phyloP scores from a whole-genome alignment of 768 basidiomycete species.

The Calocera viscosa region DNA sequence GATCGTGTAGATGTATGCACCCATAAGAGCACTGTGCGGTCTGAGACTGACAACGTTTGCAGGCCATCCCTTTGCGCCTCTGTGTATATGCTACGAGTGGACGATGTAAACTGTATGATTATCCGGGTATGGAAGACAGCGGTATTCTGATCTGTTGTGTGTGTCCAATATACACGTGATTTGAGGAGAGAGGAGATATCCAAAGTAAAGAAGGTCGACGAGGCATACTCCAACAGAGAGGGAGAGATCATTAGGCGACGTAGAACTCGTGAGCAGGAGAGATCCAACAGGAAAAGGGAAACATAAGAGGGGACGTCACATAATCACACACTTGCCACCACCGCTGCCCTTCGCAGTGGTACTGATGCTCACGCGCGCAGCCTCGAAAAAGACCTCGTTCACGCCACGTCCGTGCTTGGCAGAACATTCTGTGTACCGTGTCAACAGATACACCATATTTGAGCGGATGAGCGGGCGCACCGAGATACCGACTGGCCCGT shows the following conservation, averaged over 20 bases:
- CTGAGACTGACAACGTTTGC: too few species aligned
- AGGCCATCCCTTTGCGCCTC: too few species aligned
- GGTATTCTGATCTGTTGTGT: background rate
- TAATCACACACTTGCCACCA: constrained; percentile 10
- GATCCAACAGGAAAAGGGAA: background rate
- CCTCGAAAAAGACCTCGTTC: constrained; percentile 83
- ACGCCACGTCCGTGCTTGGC: constrained; percentile 96
- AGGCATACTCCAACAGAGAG: too few species aligned
- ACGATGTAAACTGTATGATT: background rate
- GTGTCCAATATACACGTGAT: background rate
- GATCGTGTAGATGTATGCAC: too few species aligned
- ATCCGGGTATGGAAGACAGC: background rate
- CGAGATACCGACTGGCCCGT: constrained; percentile 86
- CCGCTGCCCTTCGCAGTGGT: constrained; percentile 27
- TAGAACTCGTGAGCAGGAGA: background rate
- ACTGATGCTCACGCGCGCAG: constrained; percentile 69
- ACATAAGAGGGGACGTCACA: background rate
- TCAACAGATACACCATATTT: background rate
- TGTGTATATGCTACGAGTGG: too few species aligned
- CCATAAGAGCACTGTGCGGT: too few species aligned
- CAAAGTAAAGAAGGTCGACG: background rate
- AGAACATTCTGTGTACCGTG: constrained; percentile 63
- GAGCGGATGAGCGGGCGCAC: constrained; percentile 33
- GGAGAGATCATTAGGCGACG: background rate
- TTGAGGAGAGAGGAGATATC: background rate